Evolutionary conservation across 164 flowering plant species (phyloP).

Genomic region (Hamamelis virginiana): DNA sequence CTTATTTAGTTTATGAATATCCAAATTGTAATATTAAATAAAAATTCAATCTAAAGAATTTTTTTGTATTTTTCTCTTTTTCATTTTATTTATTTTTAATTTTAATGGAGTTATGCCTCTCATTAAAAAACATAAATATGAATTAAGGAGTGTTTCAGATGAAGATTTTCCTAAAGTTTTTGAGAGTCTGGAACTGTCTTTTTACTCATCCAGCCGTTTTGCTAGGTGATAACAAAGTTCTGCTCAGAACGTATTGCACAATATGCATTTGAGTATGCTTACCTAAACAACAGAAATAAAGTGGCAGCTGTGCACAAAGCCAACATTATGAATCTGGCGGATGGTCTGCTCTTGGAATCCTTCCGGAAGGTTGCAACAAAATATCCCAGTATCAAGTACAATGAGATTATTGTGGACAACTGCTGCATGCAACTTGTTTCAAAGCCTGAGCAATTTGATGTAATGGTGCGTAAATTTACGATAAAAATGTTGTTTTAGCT

Average conservation of each 20-base stretch:
- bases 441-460: slow-evolving; percentile 95
- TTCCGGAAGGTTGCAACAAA: slow-evolving; percentile 85
- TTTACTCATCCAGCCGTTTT: slow-evolving; percentile 22
- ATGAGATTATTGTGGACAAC: slow-evolving; percentile 88
- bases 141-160: no score
- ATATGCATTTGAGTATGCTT: slow-evolving; percentile 86
- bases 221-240: slow-evolving; percentile 92
- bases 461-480: slow-evolving; percentile 58
- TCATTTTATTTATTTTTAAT: no score
- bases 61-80: no score
- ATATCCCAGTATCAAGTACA: slow-evolving; percentile 77
- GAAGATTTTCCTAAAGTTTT: background rate
- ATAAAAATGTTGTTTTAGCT: no score
- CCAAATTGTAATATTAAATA: no score
- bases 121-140: no score
- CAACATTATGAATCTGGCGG: slow-evolving; percentile 95
- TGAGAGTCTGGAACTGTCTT: background rate
- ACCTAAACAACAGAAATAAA: slow-evolving; percentile 81
- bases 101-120: no score
- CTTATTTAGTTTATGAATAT: no score
- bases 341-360: slow-evolving; percentile 87
- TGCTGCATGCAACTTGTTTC: slow-evolving; percentile 98
- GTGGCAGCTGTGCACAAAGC: slow-evolving; percentile 97
- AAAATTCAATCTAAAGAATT: no score
- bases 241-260: slow-evolving; percentile 88